These are phyloP conservation scores for Amoebophrya sp. DNA, from an alignment of 169 alveolate genomes.

Conservation along the genomic window DNA sequence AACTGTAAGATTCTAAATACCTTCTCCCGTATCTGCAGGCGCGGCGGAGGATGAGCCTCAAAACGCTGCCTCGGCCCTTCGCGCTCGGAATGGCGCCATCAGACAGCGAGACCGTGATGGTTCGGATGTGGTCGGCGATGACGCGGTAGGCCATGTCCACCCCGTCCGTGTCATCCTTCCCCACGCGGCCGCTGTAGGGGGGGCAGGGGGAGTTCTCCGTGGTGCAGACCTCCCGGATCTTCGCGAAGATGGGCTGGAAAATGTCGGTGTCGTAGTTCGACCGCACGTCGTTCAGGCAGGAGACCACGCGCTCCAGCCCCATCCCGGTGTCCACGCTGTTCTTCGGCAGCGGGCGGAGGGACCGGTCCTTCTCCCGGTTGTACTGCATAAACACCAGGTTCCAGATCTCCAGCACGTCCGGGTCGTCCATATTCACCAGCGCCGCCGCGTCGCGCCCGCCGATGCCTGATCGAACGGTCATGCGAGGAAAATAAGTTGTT, in stretches of 20 bases:
- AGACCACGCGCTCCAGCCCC: conserved; percentile 87
- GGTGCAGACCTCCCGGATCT: conserved; percentile 63
- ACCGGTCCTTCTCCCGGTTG: conserved; percentile 73
- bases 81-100: conserved; percentile 86
- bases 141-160: conserved; percentile 88
- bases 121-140: conserved; percentile 85
- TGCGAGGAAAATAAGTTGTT: neutral
- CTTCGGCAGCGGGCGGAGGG: conserved; percentile 73
- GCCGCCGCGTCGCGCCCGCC: conserved; percentile 79
- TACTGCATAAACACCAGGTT: conserved; percentile 87
- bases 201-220: conserved; percentile 59
- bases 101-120: conserved; percentile 77
- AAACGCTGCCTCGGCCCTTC: conserved; percentile 80
- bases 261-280: conserved; percentile 89
- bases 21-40: conserved; percentile 71
- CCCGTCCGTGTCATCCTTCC: conserved; percentile 61
- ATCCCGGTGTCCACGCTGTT: conserved; percentile 88
- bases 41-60: conserved; percentile 76
- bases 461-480: conserved; percentile 15
- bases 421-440: conserved; percentile 84
- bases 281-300: conserved; percentile 68
- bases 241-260: conserved; percentile 67
- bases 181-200: conserved; percentile 51
- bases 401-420: conserved; percentile 89
- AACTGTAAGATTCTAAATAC: conserved; percentile 51